Conservation (phyloP, 176 grass and related monocot genomes). For the Oryza nivara region DNA sequence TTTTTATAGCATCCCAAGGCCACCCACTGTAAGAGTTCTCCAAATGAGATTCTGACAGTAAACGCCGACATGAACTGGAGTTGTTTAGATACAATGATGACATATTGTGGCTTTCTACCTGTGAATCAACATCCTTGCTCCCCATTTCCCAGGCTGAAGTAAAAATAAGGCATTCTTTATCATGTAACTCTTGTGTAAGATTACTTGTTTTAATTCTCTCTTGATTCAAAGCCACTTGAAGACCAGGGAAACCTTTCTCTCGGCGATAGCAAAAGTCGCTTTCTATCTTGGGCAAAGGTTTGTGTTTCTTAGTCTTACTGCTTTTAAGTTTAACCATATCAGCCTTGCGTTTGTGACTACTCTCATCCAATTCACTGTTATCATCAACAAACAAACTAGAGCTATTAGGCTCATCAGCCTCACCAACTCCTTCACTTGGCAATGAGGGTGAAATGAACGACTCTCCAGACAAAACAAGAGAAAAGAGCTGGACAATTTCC, state of each 20-base stretch:
- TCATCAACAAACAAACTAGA: constrained; percentile 41
- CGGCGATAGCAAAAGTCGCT: constrained; percentile 64
- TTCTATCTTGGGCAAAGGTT: constrained; percentile 60
- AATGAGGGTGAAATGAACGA: constrained; percentile 67
- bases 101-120: constrained; percentile 16
- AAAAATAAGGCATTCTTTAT: constrained; percentile 55
- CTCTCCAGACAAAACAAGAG: constrained; percentile 67
- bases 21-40: constrained; percentile 58
- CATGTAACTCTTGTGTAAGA: constrained; percentile 24
- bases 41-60: constrained; percentile 51
- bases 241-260: constrained; percentile 93
- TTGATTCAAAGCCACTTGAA: constrained; percentile 66
- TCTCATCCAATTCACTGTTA: constrained; percentile 26
- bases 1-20: constrained; percentile 79
- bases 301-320: constrained; percentile 68
- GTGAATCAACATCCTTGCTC: constrained; percentile 36
- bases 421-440: constrained; percentile 82
- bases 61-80: constrained; percentile 48
- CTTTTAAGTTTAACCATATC: constrained; percentile 50
- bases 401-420: constrained; percentile 68
- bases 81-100: constrained; percentile 15
- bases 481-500: constrained; percentile 72
- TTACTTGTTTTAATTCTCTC: constrained; percentile 49
- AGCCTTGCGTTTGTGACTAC: constrained; percentile 56
- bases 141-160: constrained; percentile 42